Evolutionary conservation across 169 alveolate genomes (phyloP), one percentile per base, ranked within the genome.

Genomic region (Cryptosporidium baileyi): DNA sequence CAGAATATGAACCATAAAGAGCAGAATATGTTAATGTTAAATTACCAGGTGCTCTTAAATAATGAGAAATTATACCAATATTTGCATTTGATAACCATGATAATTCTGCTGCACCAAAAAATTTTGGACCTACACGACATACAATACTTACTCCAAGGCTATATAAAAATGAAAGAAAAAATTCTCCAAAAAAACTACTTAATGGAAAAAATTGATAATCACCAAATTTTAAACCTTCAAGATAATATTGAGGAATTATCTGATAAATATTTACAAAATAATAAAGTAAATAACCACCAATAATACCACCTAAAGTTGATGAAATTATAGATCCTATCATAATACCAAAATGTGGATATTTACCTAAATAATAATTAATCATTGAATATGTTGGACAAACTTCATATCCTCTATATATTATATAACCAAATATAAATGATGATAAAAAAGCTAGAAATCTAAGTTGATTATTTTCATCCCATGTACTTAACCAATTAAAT

Each of bases 1-100:
- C 85, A 15, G 85, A 74, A 36, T 38, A 74, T 9, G 85, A 52
- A 36, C 85, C 85, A 34, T 74, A 74, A 19, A 74, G 51, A 38
- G 85, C 85, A 38, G 85, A 74, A 28, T 74, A 74, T 1, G 85
- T 74, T 9, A 74, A 61, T 26, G 85, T 51, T 40, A 74, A 32
- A 34, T 74, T 51, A 28, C 74, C 85, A 30, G 85, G 85, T 24
- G 85, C 85, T 24, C 67, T 74, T 30, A 74, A 26, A 28, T 54
- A 54, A 19, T 38, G 49, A 3, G 85, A 51, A 38, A 74, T 74
- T 3, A 57, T 54, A 17, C 65, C 60, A 9, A 74, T 34, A 34
- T 74, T 74, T 60, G 85, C 67, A 17, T 74, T 74, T 47, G 85
- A 54, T 24, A 74, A 74, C 85, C 85, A 74, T 32, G 85, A 74